Base-by-base conservation (phyloP, 139 green algal species). In the Prasinococcaceae sp. region DNA sequence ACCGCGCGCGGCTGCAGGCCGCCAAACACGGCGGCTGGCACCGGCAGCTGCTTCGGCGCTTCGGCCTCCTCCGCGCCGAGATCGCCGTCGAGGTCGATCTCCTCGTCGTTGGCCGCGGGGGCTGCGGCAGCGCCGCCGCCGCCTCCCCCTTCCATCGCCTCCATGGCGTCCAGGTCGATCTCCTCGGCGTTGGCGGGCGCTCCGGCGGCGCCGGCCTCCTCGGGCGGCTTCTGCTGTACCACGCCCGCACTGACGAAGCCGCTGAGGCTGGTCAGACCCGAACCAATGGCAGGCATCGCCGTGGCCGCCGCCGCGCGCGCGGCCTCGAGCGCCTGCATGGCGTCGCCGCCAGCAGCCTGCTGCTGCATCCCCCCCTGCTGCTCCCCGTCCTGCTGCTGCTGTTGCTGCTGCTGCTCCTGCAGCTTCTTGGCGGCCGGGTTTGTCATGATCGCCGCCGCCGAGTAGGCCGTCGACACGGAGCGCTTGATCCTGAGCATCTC, bases 401-500 rank as follows among this genome's bases (percentile, higher is more conserved):
- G 10, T 10, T 20, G 9, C 9, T 9, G n/a, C 28, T 8, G 46
- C 10, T 10, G 30, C 28, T 2, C 30, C 57, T 57, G 47, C 63
- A 48, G 27, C 35, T 69, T 19, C 42, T 22, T 6, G 10, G 14
- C 20, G 22, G 61, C 88, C 78, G 28, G 70, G 71, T n/a, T n/a
- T n/a, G n/a, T n/a, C n/a, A n/a, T n/a, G n/a, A n/a, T n/a, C 65
- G 87, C 69, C 37, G 59, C 76, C 69, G 81, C n/a, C n/a, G n/a
- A n/a, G 61, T 69, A 93, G 49, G 73, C 75, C 3, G 90, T 80
- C 1, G 65, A 64, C 30, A 93, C 86, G 12, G 60, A 84, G 46
- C 90, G 69, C 69, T 93, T 93, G 59, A 98, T 92, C 27, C 92
- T 79, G 65, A 95, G 77, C 92, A 99, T 99, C 63, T 99, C 92